Evolutionary conservation across 164 flowering plant species (phyloP).

Genomic region (Nelumbo lutea): DNA sequence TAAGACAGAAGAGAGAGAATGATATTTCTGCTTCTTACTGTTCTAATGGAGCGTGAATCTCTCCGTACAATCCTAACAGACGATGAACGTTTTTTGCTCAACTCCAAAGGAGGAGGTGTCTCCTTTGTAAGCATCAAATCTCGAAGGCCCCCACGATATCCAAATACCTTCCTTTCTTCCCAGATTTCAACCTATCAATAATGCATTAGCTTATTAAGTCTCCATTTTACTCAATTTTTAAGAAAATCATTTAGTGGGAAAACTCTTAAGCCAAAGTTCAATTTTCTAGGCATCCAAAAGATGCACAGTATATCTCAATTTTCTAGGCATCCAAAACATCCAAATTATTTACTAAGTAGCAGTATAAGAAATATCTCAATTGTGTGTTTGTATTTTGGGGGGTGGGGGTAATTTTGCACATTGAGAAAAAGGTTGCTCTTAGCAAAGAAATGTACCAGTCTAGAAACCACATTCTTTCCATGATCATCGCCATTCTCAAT

Average conservation of each 20-base stretch:
- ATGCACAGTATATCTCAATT: too few relatives aligned
- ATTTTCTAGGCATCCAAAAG: too few relatives aligned
- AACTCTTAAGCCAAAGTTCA: not conserved
- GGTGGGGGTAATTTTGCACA: too few relatives aligned
- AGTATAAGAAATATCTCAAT: too few relatives aligned
- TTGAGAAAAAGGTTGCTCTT: not conserved
- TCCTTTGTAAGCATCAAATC: constrained; percentile 79
- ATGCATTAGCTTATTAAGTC: not conserved
- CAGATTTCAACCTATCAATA: constrained; percentile 68
- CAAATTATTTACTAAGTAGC: too few relatives aligned
- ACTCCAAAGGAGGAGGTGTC: constrained; percentile 69
- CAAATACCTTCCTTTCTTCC: constrained; percentile 96
- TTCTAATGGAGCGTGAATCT: constrained; percentile 83
- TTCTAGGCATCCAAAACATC: too few relatives aligned
- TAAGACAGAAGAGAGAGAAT: not conserved
- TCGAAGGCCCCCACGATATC: constrained; percentile 69
- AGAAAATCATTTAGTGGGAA: not conserved
- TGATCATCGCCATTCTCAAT: constrained; percentile 43
- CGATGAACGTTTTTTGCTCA: constrained; percentile 71
- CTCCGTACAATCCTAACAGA: constrained; percentile 64
- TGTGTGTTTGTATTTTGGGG: too few relatives aligned
- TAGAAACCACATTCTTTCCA: constrained; percentile 51
- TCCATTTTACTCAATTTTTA: not conserved
- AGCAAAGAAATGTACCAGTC: constrained; percentile 37
- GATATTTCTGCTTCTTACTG: constrained; percentile 41